Base-by-base conservation (phyloP, 2,329 filamentous ascomycete species). In the Claviceps sp. region DNA sequence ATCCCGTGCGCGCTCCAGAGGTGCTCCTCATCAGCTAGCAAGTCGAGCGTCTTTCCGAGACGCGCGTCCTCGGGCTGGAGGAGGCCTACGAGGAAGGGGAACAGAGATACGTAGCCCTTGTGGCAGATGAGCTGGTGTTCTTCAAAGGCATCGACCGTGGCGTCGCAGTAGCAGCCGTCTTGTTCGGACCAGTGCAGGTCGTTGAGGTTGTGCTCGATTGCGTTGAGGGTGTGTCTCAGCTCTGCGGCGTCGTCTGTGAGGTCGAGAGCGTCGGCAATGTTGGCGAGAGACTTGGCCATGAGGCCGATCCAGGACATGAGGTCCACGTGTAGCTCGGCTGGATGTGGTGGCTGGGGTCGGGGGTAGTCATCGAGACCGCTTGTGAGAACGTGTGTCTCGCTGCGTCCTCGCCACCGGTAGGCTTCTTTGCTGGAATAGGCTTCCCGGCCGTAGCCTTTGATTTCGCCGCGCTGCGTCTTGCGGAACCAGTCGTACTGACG, bases 321-420 rank as follows among this genome's bases (percentile, higher is more conserved):
- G 68, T 98, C 93, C 34, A 94, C 84, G 66, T 98, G 91, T 48
- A 98, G 78, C 78, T 98, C 93, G 61, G 88, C 91, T 0, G 93
- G 91, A 66, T 96, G 90, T 26, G 93, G 93, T 14, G 93, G 90
- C 67, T 95, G 88, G 8, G 93, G 78, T 48, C 93, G 87, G 48
- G 93, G 93, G 64, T 97, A 98, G 70, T 98, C 93, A 62, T 98
- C 93, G 2, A 98, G 79, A 2, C 93, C 93, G 50, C 89, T 95
- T 5, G 93, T 95, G 48, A 98, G 76, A 55, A 95, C 85, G 65
- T 97, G 93, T 47, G 82, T 79, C 37, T 86, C 80, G 7, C 87
- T 93, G 53, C 93, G 85, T 55, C 93, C 93, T 52, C 89, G 84
- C 93, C 93, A 98, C 59, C 93, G 82, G 70, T 97, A 98, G 2